A percentile compares a stretch with the other conserved stretches of the same genome.
Evolutionary conservation across 2,329 filamentous ascomycete species (phyloP).

Genomic region (Dothistroma pini): DNA sequence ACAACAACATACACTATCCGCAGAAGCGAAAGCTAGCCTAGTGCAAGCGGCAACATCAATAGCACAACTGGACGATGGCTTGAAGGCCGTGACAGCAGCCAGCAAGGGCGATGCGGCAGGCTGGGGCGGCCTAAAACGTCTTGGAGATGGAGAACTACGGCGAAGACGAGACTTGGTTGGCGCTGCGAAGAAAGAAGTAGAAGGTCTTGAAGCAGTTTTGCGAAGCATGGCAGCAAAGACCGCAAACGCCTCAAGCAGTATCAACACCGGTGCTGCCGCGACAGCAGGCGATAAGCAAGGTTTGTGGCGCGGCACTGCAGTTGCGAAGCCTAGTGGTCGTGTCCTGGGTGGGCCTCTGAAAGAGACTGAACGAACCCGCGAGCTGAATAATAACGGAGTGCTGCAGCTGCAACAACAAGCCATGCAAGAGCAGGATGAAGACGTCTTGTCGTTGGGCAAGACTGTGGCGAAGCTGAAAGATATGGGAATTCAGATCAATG

Average conservation of each 20-base stretch:
- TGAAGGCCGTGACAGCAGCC: conserved; percentile 43
- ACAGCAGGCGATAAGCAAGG: conserved; percentile 36
- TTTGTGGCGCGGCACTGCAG: conserved; percentile 33
- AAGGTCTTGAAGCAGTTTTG: conserved; percentile 70
- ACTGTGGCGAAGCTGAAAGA: conserved; percentile 71
- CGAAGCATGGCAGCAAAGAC: conserved; percentile 57
- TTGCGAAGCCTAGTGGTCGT: conserved; percentile 50
- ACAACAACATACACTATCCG: conserved; percentile 57
- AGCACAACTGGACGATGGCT: conserved; percentile 61
- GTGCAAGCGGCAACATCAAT: conserved; percentile 65
- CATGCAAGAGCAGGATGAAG: conserved; percentile 71
- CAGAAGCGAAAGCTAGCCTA: conserved; percentile 70
- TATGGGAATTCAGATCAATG: conserved; percentile 72
- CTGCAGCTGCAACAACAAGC: conserved; percentile 69
- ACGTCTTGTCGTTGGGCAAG: conserved; percentile 64
- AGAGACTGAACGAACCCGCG: conserved; percentile 72
- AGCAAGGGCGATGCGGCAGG: conserved; percentile 36
- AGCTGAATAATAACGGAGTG: conserved; percentile 72
- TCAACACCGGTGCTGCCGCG: conserved; percentile 32
- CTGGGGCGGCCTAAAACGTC: conserved; percentile 41
- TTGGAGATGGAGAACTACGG: conserved; percentile 73
- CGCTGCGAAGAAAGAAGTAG: conserved; percentile 67
- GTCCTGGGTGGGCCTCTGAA: conserved; percentile 66
- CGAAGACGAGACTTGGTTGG: conserved; percentile 67
- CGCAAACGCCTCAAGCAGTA: conserved; percentile 21